Conservation (phyloP, 495 filamentous ascomycete species). For the Lentithecium fluviatile region DNA sequence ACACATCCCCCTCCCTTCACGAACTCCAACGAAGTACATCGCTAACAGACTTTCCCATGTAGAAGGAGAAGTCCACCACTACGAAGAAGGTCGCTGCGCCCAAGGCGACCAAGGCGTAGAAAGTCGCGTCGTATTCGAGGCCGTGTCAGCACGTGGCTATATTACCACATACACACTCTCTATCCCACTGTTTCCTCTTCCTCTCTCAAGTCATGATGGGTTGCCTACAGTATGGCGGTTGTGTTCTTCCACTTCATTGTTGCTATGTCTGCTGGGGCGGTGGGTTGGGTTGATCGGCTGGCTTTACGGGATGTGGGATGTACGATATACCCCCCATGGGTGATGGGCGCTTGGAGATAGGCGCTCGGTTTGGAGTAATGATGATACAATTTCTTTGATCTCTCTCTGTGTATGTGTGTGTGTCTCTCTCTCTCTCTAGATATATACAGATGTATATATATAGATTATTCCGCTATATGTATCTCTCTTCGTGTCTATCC, state of each 20-base stretch:
- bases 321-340: not conserved
- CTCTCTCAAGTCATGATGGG: not conserved
- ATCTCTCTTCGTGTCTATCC: too few relatives aligned
- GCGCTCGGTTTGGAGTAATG: not conserved
- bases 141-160: too few relatives aligned
- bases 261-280: conserved; percentile 7
- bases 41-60: too few relatives aligned
- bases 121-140: not conserved
- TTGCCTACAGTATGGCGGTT: not conserved
- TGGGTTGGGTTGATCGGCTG: not conserved
- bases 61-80: conserved; percentile 27
- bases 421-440: too few relatives aligned
- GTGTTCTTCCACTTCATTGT: conserved; percentile 1
- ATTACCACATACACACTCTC: too few relatives aligned
- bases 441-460: too few relatives aligned
- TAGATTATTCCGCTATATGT: too few relatives aligned
- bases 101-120: conserved; percentile 24
- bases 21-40: too few relatives aligned
- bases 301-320: not conserved
- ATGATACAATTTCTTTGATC: not conserved
- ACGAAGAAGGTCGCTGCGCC: conserved; percentile 29
- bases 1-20: too few relatives aligned
- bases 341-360: not conserved
- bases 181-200: not conserved
- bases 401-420: too few relatives aligned